Base-by-base conservation (phyloP, 345 rosid species). In the Gossypium mustelinum region DNA sequence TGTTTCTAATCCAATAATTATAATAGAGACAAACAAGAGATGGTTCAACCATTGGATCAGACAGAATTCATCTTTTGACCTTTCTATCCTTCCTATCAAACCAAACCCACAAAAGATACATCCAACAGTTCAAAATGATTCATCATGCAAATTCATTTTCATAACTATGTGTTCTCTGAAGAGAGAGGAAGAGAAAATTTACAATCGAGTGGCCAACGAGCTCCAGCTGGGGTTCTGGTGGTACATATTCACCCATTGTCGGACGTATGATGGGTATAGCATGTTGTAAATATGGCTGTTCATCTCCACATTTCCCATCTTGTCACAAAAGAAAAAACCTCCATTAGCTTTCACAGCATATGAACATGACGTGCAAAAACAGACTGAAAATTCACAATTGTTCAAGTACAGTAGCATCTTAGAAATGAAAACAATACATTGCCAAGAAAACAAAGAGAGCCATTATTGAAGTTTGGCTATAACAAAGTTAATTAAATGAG, bases 121-220 rank as follows among this genome's bases (percentile, higher is more conserved):
- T 41, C 24, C 50, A 61, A 34, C 48, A 9, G 25, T 64, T 64
- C 18, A 39, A 59, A 24, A 25, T 59, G 20, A 41, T 64, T 39
- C 0, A 1, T 47, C 13, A 5, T 7, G 10, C 43, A 27, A 13
- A n/a, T 61, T 61, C 34, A 27, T 61, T 61, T 64, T 10, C 10
- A 34, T 64, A 17, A 45, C 11, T 17, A 47, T 41, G 43, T 17
- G 24, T 13, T 2, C 11, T 47, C 14, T 24, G 9, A 14, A 74
- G 76, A 60, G 73, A 74, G 60, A 44, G 74, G 48, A 27, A 68
- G 73, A 60, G 64, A 75, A 56, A 59, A 24, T 27, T 82, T 78
- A 85, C 87, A 76, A 81, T 72, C 9, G 84, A 75, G 56, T 58
- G 74, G 74, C 83, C 74, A 75, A 68, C 73, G 43, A 76, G 80